Base-by-base conservation (phyloP, 2,329 filamentous ascomycete species). In the Alternaria longipes region DNA sequence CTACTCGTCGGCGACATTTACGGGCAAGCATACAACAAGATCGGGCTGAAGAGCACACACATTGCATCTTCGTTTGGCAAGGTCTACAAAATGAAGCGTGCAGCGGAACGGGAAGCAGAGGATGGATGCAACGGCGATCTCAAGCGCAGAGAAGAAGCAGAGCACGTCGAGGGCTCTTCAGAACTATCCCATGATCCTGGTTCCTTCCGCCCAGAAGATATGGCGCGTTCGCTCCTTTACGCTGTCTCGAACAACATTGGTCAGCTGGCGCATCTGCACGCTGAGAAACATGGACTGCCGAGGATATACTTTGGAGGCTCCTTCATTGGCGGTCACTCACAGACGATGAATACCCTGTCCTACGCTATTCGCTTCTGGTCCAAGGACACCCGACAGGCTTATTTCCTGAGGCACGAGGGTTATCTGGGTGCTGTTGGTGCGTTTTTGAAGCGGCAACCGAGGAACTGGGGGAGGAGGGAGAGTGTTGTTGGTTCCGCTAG, bases 281-380 rank as follows among this genome's bases (percentile, higher is more conserved):
- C 93, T 6, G 94, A 97, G 78, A 95, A 97, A 75, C 94, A 99
- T 81, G 87, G 90, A 46, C 84, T 98, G 26, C 91, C 92, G 65
- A 89, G 94, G 74, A 98, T 99, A 63, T 99, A 99, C 82, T 99
- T 99, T 79, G 95, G 95, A 22, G 95, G 95, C 24, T 95, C 91
- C 7, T 99, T 98, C 77, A 98, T 99, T 75, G 90, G 95, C 42
- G 95, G 95, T 41, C 95, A 99, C 79, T 89, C 91, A 16, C 95
- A 98, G 81, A 99, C 95, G 12, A 99, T 99, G 88, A 97, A 98
- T 79, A 98, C 95, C 0, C 84, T 99, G 9, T 94, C 91, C 56
- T 99, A 97, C 75, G 95, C 94, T 75, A 97, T 99, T 81, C 93
- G 93, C 70, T 99, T 98, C 81, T 99, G 95, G 95, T 93, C 91